phyloP scores from a whole-genome alignment of 1,284 basidiomycete species.

The Malassezia brasiliensis region DNA sequence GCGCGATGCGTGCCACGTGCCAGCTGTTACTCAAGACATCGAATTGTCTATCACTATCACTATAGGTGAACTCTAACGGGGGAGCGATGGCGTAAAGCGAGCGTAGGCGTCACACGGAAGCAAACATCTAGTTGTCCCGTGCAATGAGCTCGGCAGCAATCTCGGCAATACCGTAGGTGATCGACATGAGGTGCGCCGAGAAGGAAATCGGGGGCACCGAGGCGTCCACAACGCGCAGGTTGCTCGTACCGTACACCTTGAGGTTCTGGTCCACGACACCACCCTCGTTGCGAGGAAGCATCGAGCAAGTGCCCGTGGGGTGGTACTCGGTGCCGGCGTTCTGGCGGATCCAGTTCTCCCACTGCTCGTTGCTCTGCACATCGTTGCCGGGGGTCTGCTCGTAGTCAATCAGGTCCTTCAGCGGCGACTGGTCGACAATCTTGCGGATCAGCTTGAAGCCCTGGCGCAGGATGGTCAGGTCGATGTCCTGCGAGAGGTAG shows the following conservation, averaged over 20 bases:
- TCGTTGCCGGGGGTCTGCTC: slow-evolving; percentile 21
- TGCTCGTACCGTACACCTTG: slow-evolving; percentile 59
- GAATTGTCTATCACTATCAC: too few species aligned
- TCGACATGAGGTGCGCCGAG: slow-evolving; percentile 55
- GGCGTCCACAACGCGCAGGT: slow-evolving; percentile 54
- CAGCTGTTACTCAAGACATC: too few species aligned
- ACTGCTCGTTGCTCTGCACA: slow-evolving; percentile 21
- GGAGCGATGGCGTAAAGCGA: too few species aligned
- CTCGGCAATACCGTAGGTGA: slow-evolving; percentile 49
- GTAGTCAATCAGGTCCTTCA: slow-evolving; percentile 14
- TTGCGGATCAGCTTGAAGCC: slow-evolving; percentile 32
- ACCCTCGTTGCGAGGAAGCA: slow-evolving; percentile 58
- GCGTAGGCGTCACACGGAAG: too few species aligned
- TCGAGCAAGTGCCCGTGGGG: slow-evolving; percentile 58
- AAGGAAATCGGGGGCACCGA: slow-evolving; percentile 41
- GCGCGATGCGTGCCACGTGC: too few species aligned
- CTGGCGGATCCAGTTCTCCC: slow-evolving; percentile 26
- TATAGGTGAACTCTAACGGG: too few species aligned
- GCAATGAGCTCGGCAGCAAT: slow-evolving; percentile 35
- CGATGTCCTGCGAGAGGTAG: slow-evolving; percentile 28
- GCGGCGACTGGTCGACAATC: slow-evolving; percentile 22
- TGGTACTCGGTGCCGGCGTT: slow-evolving; percentile 31
- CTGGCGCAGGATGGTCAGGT: slow-evolving; percentile 28
- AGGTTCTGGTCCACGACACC: slow-evolving; percentile 61
- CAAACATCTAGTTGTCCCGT: slow-evolving; percentile 1